Evolutionary conservation across 2,329 filamentous ascomycete species (phyloP), one percentile per base, ranked within the genome.

Genomic region (Fusarium napiforme): DNA sequence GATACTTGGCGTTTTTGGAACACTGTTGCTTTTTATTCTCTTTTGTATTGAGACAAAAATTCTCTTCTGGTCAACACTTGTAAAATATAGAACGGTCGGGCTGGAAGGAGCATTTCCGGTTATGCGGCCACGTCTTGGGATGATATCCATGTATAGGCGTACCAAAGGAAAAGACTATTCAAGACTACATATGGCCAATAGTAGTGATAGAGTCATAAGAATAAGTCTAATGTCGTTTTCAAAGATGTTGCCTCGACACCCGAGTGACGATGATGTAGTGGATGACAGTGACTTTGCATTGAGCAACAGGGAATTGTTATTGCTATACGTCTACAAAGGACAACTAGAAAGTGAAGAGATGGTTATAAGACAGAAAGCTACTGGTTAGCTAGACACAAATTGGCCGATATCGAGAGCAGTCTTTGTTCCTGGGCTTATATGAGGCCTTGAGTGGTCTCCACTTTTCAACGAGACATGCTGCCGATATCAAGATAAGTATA

Each of bases 91-190:
- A 75, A 37, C 67, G 64, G 63, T 45, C 66, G 57, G 62, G 34
- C 39, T 70, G 49, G 52, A 55, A 69, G 37, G 50, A 42, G 56
- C 61, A 71, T 67, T 73, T 63, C 55, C 36, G 75, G 64, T 62
- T 69, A 73, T 74, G 66, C 64, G 73, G 61, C 60, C 37, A 69
- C 60, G 70, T 62, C 67, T 50, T 73, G 43, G 63, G 70, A 77
- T 68, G 75, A 77, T 61, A 68, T 76, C 72, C 63, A 77, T 67
- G 69, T 67, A 75, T 60, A 67, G 64, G 67, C 73, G 65, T 75
- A 70, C 42, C 8, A 60, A 50, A 55, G 63, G 45, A 68, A 61
- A 39, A 39, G 46, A 50, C 39, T 53, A 49, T 60, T 60, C 26
- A 42, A 39, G 53, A 34, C 40, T 64, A 18, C 21, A 37, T 32